Base-by-base conservation (phyloP, 768 basidiomycete species). In the Leccinum uliginosum region DNA sequence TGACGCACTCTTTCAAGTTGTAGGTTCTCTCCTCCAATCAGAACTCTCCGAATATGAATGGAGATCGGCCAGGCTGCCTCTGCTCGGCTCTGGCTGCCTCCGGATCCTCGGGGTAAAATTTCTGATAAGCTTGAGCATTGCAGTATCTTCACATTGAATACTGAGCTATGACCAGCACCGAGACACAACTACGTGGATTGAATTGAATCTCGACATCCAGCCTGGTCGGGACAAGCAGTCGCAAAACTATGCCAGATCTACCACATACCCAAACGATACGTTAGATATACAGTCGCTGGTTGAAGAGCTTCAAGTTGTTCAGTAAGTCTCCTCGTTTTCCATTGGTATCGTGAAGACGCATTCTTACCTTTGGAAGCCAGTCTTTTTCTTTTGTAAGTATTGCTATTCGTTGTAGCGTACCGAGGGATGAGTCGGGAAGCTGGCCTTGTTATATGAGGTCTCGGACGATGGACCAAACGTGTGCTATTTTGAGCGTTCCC, bases 221-320 rank as follows among this genome's bases (percentile, higher is more conserved):
- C n/a, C n/a, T n/a, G 8, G 35, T 46, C 30, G 32, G 26, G 44
- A 53, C 45, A 12, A 29, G 6, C 19, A 30, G 4, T n/a, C 24
- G 1, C 24, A n/a, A n/a, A 51, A 15, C 19, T 23, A 50, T 19
- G 38, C n/a, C 3, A 12, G 40, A 14, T 49, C 44, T 10, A 47
- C 57, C 0, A 7, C 26, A 0, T 9, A 51, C n/a, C 43, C 26
- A 11, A 27, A 50, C 4, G 51, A 53, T 19, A 19, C 21, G 2
- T 57, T 63, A 17, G 50, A 57, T 35, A 48, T 63, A 9, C 60
- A 62, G 15, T 56, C 59, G 14, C 29, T 59, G 40, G 50, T 73
- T 17, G 61, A 61, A 24, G 38, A 35, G 7, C 11, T 66, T n/a
- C n/a, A n/a, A n/a, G n/a, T n/a, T 43, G 27, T n/a, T 27, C 34